These are phyloP conservation scores for Naganishia kalamii DNA, from an alignment of 768 basidiomycete genomes.

Conservation along the genomic window DNA sequence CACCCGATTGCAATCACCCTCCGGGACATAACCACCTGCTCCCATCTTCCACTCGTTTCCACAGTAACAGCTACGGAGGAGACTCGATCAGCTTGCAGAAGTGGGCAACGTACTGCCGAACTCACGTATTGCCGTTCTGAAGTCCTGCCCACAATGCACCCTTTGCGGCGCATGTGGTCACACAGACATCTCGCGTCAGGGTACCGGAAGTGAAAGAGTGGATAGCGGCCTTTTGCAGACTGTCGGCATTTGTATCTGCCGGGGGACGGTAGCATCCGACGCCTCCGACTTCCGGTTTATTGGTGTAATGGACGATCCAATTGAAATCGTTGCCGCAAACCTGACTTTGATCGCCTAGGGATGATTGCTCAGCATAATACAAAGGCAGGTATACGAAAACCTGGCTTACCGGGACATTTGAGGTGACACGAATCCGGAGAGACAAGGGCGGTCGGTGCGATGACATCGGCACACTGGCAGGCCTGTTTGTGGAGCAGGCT, in stretches of 20 bases:
- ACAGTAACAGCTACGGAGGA: constrained; percentile 29
- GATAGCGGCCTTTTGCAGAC: constrained; percentile 15
- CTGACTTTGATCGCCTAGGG: not conserved
- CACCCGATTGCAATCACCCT: constrained; percentile 27
- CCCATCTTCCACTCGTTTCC: constrained; percentile 24
- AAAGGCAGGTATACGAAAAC: not conserved
- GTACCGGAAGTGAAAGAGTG: not conserved
- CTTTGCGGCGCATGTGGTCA: not conserved
- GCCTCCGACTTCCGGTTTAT: not conserved
- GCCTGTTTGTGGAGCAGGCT: not conserved
- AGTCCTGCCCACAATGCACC: not conserved
- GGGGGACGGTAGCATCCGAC: constrained; percentile 1
- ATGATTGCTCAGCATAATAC: not conserved
- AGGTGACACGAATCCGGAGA: constrained; percentile 16
- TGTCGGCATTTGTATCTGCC: not conserved
- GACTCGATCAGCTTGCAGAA: constrained; percentile 24
- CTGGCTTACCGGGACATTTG: constrained; percentile 23
- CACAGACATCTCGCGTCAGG: constrained; percentile 7
- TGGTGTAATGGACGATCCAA: constrained; percentile 26
- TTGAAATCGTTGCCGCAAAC: constrained; percentile 26
- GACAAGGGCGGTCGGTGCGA: constrained; percentile 5
- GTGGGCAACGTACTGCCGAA: constrained; percentile 16
- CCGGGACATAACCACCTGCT: constrained; percentile 23
- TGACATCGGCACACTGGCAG: constrained; percentile 1
- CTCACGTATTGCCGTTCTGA: constrained; percentile 19